Conservation (phyloP, 768 basidiomycete genomes). For the Rossbeevera mucosa region DNA sequence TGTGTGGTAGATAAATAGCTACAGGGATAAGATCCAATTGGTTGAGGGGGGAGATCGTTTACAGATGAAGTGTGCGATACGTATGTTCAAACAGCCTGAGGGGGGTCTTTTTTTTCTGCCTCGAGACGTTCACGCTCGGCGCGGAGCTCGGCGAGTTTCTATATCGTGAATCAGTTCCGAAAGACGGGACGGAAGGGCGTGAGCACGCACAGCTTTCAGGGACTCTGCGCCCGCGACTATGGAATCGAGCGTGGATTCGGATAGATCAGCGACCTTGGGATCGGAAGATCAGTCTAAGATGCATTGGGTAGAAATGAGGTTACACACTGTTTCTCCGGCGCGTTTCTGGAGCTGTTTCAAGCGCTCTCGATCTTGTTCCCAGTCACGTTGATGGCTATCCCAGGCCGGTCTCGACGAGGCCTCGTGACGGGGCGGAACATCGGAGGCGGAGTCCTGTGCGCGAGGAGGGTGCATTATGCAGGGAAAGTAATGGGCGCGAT, state of each 20-base stretch:
- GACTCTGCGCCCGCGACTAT: constrained; percentile 53
- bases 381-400: constrained; percentile 28
- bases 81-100: constrained; percentile 25
- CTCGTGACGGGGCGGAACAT: constrained; percentile 6
- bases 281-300: not conserved
- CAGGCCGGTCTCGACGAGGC: constrained; percentile 2
- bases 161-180: not conserved
- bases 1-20: constrained; percentile 7
- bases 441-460: constrained; percentile 7
- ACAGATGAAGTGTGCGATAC: constrained; percentile 12
- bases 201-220: constrained; percentile 51
- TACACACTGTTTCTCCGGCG: constrained; percentile 47
- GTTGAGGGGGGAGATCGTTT: constrained; percentile 19
- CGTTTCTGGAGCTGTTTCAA: constrained; percentile 43
- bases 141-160: constrained; percentile 33
- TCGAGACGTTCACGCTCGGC: constrained; percentile 37
- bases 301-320: not conserved
- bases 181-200: not conserved
- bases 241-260: constrained; percentile 63
- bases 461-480: constrained; percentile 25
- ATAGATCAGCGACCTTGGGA: constrained; percentile 53
- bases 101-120: constrained; percentile 39
- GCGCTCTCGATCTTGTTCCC: constrained; percentile 47
- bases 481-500: constrained; percentile 30
- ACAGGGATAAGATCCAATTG: constrained; percentile 30